Percentiles rank a stretch among this genome's conserved stretches.
phyloP scores from a whole-genome alignment of 2,329 filamentous ascomycete species.

The Aspergillus latus region DNA sequence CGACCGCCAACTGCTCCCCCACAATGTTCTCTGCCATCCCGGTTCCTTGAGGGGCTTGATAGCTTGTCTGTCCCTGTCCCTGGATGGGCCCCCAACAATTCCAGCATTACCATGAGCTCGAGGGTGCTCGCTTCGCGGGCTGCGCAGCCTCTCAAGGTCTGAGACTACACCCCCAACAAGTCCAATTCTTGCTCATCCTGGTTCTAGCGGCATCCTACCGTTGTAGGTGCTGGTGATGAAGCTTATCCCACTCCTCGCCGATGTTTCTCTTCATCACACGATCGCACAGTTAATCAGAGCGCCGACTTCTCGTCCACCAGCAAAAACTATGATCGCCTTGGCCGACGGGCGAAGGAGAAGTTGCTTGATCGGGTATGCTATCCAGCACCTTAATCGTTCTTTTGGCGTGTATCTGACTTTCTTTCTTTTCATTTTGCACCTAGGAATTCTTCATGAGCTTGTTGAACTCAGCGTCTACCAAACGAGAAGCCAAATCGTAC shows the following conservation, averaged over 20 bases:
- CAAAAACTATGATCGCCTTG: slow-evolving; percentile 32
- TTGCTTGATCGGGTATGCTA: slow-evolving; percentile 41
- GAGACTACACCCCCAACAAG: neutral
- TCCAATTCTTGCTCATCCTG: neutral
- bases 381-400: neutral
- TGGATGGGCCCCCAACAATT: slow-evolving; percentile 10
- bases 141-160: slow-evolving; percentile 32
- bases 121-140: slow-evolving; percentile 33
- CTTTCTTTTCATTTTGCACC: neutral
- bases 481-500: slow-evolving; percentile 88
- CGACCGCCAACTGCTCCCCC: slow-evolving; percentile 9
- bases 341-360: slow-evolving; percentile 45
- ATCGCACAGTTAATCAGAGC: slow-evolving; percentile 26
- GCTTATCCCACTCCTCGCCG: slow-evolving; percentile 12
- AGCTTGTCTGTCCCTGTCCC: slow-evolving; percentile 19
- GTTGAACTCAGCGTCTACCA: slow-evolving; percentile 83
- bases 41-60: slow-evolving; percentile 6
- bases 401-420: slow-evolving; percentile 10
- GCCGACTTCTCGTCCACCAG: slow-evolving; percentile 34
- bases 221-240: slow-evolving; percentile 17
- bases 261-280: slow-evolving; percentile 20
- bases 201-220: slow-evolving; percentile 22
- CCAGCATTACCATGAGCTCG: slow-evolving; percentile 35
- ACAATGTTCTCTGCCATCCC: slow-evolving; percentile 12
- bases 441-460: slow-evolving; percentile 85